phyloP scores from a whole-genome alignment of 345 rosid genomes.

The Gossypium anomalum region DNA sequence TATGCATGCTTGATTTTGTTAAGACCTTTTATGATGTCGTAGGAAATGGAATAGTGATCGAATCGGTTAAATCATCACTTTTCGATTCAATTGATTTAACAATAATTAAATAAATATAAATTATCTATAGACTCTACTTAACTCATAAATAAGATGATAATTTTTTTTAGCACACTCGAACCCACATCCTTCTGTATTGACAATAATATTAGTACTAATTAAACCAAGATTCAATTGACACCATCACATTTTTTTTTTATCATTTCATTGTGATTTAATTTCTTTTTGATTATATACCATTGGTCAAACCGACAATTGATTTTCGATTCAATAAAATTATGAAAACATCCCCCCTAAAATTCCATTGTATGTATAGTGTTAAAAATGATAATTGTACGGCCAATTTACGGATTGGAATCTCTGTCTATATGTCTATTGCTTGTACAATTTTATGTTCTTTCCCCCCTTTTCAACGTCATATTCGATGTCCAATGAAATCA shows the following conservation, averaged over 20 bases:
- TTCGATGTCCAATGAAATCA: neutral
- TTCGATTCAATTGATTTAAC: too few relatives aligned
- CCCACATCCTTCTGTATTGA: accelerated
- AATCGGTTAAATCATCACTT: too few relatives aligned
- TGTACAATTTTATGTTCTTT: neutral
- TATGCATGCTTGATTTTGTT: too few relatives aligned
- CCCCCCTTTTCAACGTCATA: neutral
- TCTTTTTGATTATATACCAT: too few relatives aligned
- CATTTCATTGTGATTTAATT: too few relatives aligned
- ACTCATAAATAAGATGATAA: too few relatives aligned
- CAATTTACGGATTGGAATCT: neutral
- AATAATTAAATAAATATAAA: too few relatives aligned
- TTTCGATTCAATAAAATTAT: too few relatives aligned
- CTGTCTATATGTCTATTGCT: neutral
- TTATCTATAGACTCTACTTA: accelerated
- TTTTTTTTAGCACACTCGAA: accelerated
- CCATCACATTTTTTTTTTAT: too few relatives aligned
- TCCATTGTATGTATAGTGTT: neutral
- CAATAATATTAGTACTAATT: accelerated
- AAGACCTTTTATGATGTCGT: too few relatives aligned
- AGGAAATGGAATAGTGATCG: too few relatives aligned
- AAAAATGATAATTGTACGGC: neutral
- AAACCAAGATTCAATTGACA: too few relatives aligned
- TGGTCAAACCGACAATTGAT: neutral
- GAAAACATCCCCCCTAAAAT: neutral